phyloP scores from a whole-genome alignment of 2,329 filamentous ascomycete genomes.

The Acephala macrosclerotiorum region DNA sequence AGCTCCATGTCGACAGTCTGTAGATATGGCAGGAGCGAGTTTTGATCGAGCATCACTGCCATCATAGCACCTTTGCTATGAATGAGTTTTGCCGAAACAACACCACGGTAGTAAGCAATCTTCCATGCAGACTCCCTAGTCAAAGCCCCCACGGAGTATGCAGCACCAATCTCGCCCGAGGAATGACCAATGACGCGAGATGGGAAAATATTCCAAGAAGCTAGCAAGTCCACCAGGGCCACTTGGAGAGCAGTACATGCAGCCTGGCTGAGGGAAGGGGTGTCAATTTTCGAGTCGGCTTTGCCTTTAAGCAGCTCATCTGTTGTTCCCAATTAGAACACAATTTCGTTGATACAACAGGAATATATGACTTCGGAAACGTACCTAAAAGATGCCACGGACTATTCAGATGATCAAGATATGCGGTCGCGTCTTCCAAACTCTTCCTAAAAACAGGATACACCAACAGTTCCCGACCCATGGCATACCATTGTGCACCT shows the following conservation, averaged over 20 bases:
- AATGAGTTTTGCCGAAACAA: conserved; percentile 19
- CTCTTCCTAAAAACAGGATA: conserved; percentile 23
- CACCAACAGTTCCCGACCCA: conserved; percentile 36
- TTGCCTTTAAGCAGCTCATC: conserved; percentile 46
- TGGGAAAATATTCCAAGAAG: conserved; percentile 29
- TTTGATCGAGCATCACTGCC: conserved; percentile 51
- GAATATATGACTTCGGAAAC: conserved; percentile 1
- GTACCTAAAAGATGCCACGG: conserved; percentile 11
- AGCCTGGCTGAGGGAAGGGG: conserved; percentile 26
- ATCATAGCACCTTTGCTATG: conserved; percentile 56
- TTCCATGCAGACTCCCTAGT: conserved; percentile 19
- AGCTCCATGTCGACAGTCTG: not conserved
- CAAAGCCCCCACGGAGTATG: conserved; percentile 40
- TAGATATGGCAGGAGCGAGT: conserved; percentile 22
- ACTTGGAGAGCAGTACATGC: conserved; percentile 39
- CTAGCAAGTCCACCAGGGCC: conserved; percentile 37
- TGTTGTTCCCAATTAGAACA: not conserved
- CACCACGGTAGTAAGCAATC: conserved; percentile 34
- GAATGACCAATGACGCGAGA: conserved; percentile 41
- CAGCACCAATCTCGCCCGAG: conserved; percentile 48
- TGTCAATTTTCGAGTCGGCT: conserved; percentile 30
- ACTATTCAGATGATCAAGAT: conserved; percentile 10
- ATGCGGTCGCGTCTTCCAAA: conserved; percentile 7
- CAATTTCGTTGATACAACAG: not conserved
- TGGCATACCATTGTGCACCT: conserved; percentile 41